Evolutionary conservation across 2,329 filamentous ascomycete genomes (phyloP), one percentile per base, ranked within the genome.

Genomic region (Fusarium duplospermum): DNA sequence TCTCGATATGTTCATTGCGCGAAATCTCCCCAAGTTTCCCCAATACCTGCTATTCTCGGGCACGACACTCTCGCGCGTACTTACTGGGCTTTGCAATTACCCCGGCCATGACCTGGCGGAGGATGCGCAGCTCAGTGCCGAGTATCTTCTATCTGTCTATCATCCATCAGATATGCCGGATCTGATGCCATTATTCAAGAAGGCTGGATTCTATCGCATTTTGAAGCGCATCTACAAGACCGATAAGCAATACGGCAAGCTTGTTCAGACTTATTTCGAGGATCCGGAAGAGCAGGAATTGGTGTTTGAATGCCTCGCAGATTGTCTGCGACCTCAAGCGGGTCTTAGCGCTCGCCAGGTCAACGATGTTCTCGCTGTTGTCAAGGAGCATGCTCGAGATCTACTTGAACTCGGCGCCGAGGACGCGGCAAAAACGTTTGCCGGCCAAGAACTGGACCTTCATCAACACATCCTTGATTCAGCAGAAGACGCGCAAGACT

Each of bases 1-100:
- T 82, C 89, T 99, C 52, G 95, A 99, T 83, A 99, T 99, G 95
- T 99, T 99, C 80, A 93, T 99, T 80, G 96, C 96, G 20, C 91
- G 96, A 65, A 99, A 98, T 80, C 85, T 99, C 59, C 94, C 97
- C 4, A 99, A 99, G 81, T 99, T 98, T 79, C 95, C 95, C 1
- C 96, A 98, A 80, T 98, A 98, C 79, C 92, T 99, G 60, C 89
- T 98, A 13, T 90, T 99, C 56, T 93, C 96, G 0, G 96, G 95
- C 20, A 95, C 94, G 3, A 93, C 93, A 2, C 87, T 99, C 1
- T 94, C 95, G 68, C 92, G 91, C 68, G 92, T 98, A 11, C 87
- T 99, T 29, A 87, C 90, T 40, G 93, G 95, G 3, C 87, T 99
- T 6, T 99, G 96, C 84, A 90, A 92, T 69, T 98, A 95, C 76